Conservation (phyloP, 805 yeast species). For the Candida rishiriensis region DNA sequence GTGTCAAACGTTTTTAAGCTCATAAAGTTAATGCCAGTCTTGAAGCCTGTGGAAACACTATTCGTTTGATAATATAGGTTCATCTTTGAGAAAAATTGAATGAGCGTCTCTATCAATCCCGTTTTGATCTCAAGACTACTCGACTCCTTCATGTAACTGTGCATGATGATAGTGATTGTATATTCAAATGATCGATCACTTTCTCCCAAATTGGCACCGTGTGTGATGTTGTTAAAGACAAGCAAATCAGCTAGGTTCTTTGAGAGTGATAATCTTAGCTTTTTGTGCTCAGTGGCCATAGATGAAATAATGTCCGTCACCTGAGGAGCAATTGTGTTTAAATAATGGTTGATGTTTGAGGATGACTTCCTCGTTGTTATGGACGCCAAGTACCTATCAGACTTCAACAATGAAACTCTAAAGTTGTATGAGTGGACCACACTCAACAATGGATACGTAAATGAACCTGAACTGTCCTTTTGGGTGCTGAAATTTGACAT, state of each 20-base stretch:
- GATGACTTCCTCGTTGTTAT: slow-evolving; percentile 22
- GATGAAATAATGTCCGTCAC: slow-evolving; percentile 14
- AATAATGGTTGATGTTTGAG: slow-evolving; percentile 17
- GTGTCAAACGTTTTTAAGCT: slow-evolving; percentile 26
- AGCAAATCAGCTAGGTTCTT: slow-evolving; percentile 30
- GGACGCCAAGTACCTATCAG: slow-evolving; percentile 26
- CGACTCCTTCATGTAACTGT: slow-evolving; percentile 16
- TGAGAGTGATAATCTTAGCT: slow-evolving; percentile 25
- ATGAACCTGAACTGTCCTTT: slow-evolving; percentile 15
- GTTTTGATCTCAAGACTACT: slow-evolving; percentile 14
- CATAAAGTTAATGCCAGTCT: slow-evolving; percentile 26
- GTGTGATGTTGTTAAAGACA: slow-evolving; percentile 27
- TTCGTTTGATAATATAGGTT: slow-evolving; percentile 30
- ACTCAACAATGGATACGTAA: slow-evolving; percentile 28
- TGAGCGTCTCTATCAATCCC: slow-evolving; percentile 26
- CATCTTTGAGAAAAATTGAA: slow-evolving; percentile 28
- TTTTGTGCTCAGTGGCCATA: slow-evolving; percentile 27
- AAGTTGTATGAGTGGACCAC: slow-evolving; percentile 27
- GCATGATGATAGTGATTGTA: slow-evolving; percentile 19
- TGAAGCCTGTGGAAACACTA: slow-evolving; percentile 19
- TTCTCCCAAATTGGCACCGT: slow-evolving; percentile 25
- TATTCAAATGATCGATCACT: slow-evolving; percentile 22
- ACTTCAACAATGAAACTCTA: slow-evolving; percentile 25
- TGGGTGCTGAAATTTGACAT: slow-evolving; percentile 23
- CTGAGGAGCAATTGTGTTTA: slow-evolving; percentile 18